Evolutionary conservation across 371 early-diverging fungal genomes (phyloP).

Genomic region (Apophysomyces elegans): DNA sequence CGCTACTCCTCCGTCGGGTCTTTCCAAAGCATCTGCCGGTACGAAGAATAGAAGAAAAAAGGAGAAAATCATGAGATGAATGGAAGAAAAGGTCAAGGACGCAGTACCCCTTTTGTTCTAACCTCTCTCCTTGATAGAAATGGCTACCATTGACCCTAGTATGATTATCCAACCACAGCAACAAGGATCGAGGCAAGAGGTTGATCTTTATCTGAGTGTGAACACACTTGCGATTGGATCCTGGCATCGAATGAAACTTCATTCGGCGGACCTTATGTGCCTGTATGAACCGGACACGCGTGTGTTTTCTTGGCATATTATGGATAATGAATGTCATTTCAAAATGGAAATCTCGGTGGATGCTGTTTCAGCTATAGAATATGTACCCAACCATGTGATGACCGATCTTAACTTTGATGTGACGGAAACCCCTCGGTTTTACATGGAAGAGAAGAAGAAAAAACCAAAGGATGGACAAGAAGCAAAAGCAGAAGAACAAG

Average conservation of each 20-base stretch:
- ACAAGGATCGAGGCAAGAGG: constrained; percentile 3
- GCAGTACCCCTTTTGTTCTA: too few relatives aligned
- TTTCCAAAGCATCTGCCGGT: background rate
- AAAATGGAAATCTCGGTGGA: constrained; percentile 69
- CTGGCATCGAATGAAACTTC: constrained; percentile 78
- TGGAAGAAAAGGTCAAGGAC: background rate
- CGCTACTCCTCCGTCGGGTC: background rate
- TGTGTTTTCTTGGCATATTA: constrained; percentile 74
- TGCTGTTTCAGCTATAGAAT: constrained; percentile 48
- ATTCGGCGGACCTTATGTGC: constrained; percentile 62
- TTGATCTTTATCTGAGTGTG: constrained; percentile 43
- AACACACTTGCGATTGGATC: constrained; percentile 71
- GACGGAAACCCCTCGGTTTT: constrained; percentile 50
- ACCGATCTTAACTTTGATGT: constrained; percentile 51
- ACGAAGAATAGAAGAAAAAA: background rate
- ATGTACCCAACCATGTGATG: constrained; percentile 44
- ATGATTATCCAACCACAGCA: constrained; percentile 22
- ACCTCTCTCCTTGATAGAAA: background rate
- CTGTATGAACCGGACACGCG: constrained; percentile 56
- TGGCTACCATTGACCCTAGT: background rate
- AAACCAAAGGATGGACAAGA: background rate
- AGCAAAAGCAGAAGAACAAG: too few relatives aligned
- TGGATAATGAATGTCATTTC: constrained; percentile 70
- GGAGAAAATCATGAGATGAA: background rate
- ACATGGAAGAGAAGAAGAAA: constrained; percentile 35